Conservation (phyloP, 805 yeast species). For the Sungouiella blattae region DNA sequence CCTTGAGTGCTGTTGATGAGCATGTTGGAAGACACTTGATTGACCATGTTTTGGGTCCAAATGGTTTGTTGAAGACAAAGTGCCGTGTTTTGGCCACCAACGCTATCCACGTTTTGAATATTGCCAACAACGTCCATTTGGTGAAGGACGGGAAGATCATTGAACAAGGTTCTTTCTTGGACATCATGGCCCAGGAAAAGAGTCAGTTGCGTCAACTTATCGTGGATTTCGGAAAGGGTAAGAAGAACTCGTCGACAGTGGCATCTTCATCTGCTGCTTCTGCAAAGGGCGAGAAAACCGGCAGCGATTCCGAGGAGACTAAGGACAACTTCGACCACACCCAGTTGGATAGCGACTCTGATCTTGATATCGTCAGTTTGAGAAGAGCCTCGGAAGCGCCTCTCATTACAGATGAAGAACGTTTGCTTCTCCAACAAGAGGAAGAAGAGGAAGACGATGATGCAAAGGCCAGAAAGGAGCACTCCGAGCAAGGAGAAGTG, state of each 20-base stretch:
- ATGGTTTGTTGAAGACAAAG: constrained; percentile 71
- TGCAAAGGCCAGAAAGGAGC: constrained; percentile 58
- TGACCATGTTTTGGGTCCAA: constrained; percentile 76
- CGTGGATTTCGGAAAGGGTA: constrained; percentile 57
- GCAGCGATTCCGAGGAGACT: constrained; percentile 7
- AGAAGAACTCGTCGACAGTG: constrained; percentile 12
- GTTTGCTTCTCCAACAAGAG: constrained; percentile 19
- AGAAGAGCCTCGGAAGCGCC: constrained; percentile 65
- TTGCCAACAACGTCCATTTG: constrained; percentile 69
- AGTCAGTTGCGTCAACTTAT: constrained; percentile 55
- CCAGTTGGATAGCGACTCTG: constrained; percentile 28
- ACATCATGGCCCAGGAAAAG: constrained; percentile 42
- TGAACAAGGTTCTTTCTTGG: constrained; percentile 62
- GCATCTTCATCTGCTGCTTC: constrained; percentile 14
- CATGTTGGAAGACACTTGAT: constrained; percentile 89
- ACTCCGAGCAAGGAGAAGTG: constrained; percentile 89
- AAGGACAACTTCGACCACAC: constrained; percentile 21
- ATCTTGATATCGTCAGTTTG: constrained; percentile 34
- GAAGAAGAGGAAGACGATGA: constrained; percentile 36
- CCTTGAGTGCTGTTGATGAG: constrained; percentile 94
- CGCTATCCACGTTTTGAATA: constrained; percentile 73
- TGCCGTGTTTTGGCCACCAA: constrained; percentile 83
- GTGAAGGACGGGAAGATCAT: constrained; percentile 63
- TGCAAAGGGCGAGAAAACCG: constrained; percentile 19
- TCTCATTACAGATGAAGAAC: constrained; percentile 36